These are phyloP conservation scores for Vinca minor DNA, from an alignment of 257 asterid species.

Conservation along the genomic window DNA sequence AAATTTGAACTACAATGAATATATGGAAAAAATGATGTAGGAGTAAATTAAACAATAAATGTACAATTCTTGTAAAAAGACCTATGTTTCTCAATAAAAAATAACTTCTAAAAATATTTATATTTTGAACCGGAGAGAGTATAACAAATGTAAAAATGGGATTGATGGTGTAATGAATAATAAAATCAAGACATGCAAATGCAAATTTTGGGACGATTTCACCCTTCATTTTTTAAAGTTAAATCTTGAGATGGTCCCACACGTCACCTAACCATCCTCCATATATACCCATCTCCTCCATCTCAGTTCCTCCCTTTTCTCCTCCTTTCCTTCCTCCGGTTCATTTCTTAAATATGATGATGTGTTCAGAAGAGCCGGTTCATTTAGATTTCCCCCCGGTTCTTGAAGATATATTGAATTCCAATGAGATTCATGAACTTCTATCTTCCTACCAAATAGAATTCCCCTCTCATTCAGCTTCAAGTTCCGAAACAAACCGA, in stretches of 20 bases:
- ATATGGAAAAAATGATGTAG: too few species aligned
- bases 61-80: too few species aligned
- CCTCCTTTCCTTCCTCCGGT: constrained; percentile 40
- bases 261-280: constrained; percentile 16
- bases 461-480: constrained; percentile 29
- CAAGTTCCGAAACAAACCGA: constrained; percentile 50
- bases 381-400: constrained; percentile 35
- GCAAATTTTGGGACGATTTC: constrained; percentile 14
- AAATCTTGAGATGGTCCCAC: constrained; percentile 34
- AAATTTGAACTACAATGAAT: too few species aligned
- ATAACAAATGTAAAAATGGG: too few species aligned
- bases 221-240: constrained; percentile 24
- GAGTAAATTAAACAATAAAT: too few species aligned
- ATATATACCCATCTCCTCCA: constrained; percentile 46
- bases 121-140: too few species aligned
- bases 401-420: constrained; percentile 31
- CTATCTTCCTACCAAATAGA: constrained; percentile 27
- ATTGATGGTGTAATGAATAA: too few species aligned
- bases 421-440: constrained; percentile 37
- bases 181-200: too few species aligned
- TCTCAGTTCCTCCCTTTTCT: constrained; percentile 77
- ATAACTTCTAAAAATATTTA: too few species aligned
- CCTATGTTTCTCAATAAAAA: too few species aligned
- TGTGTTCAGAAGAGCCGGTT: constrained; percentile 41
- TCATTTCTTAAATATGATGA: constrained; percentile 13